Base-by-base conservation (phyloP, 179 eudicot species). In the Gypsophila paniculata region DNA sequence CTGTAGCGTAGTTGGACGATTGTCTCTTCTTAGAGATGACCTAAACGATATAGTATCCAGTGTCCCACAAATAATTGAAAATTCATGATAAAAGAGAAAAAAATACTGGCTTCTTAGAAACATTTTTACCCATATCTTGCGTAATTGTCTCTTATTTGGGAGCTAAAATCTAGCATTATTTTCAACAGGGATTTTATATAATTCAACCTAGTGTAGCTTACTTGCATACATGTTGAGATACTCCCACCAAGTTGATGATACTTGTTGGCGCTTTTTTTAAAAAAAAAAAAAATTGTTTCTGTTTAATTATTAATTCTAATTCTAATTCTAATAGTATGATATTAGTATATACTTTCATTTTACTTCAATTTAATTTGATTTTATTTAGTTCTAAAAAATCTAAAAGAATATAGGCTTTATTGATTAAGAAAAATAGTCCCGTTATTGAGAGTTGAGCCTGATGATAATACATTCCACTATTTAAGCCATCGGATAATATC, bases 21-120 rank as follows among this genome's bases (percentile, higher is more conserved):
- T 78, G 81, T 78, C 75, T 49, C 75, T 48, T 34, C n/a, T 63
- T 59, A 46, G 61, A 51, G 61, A 51, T 70, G 48, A 61, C 70
- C 77, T 39, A 25, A 11, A 25, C 4, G 39, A 22, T 65, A n/a
- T n/a, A n/a, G n/a, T n/a, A n/a, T n/a, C n/a, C n/a, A 25, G 69
- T 25, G 48, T 4, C 62, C 25, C n/a, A 12, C 46, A 39, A 65
- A 65, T 42, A 38, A 46, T 65, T 3, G 6, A n/a, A 6, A 34
- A 34, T 62, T 64, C 49, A 6, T 2, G 14, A 8, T 19, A 14
- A 5, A 0, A 0, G 46, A 42, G 8, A 64, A 12, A 0, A 42
- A 65, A 17, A 39, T 18, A 23, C 19, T 7, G 63, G 12, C 18
- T 15, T 26, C 66, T 15, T 32, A 0, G 52, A 6, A 65, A 65